These are phyloP conservation scores for Circinella umbellata DNA, from an alignment of 371 early-diverging fungal genomes.

Conservation along the genomic window DNA sequence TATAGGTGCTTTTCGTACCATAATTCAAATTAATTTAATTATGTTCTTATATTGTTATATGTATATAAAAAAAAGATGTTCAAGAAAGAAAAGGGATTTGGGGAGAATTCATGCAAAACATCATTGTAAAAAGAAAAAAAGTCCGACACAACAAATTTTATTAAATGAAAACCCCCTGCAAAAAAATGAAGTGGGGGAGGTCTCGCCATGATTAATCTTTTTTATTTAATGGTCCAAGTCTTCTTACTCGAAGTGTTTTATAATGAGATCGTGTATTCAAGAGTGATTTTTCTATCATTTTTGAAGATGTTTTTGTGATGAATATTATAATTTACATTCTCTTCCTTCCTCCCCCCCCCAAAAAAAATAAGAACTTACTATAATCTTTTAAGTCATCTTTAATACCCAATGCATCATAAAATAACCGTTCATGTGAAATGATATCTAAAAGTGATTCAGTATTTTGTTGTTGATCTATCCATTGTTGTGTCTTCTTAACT, in stretches of 20 bases:
- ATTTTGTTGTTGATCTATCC: constrained; percentile 9
- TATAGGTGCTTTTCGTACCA: constrained; percentile 19
- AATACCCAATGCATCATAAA: constrained; percentile 9
- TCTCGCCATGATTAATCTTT: too few species aligned
- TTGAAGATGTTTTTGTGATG: too few species aligned
- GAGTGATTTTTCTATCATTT: too few species aligned
- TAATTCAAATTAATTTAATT: not conserved
- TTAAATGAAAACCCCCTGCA: too few species aligned
- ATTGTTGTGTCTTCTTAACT: constrained; percentile 21
- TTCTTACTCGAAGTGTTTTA: not conserved
- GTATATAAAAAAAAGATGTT: not conserved
- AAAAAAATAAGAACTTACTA: constrained; percentile 7
- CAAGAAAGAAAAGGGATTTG: not conserved
- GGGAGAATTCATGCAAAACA: constrained; percentile 16
- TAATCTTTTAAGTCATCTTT: constrained; percentile 10
- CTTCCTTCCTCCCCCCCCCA: not conserved
- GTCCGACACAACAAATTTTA: not conserved
- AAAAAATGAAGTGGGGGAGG: too few species aligned
- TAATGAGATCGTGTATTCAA: not conserved
- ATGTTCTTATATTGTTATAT: not conserved
- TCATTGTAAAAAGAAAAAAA: not conserved
- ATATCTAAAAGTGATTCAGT: constrained; percentile 8
- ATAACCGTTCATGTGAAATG: constrained; percentile 12
- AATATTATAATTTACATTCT: too few species aligned
- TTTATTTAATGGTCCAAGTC: too few species aligned